Evolutionary conservation across 257 asterid genomes (phyloP).

Genomic region (Dorcoceras hygrometricum): DNA sequence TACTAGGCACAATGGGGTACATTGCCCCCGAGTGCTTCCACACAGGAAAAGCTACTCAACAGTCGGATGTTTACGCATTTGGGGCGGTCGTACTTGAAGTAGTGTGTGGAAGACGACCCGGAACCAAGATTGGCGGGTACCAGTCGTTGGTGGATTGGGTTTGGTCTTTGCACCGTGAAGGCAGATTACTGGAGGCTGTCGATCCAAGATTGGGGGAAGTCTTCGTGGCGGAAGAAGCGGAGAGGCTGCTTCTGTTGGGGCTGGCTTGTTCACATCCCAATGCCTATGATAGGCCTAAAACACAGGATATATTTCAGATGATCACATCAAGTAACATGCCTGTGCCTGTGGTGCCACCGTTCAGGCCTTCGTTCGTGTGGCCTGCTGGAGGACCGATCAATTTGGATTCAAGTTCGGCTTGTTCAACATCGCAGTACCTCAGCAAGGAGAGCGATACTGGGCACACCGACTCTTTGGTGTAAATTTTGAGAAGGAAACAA

Average conservation of each 20-base stretch:
- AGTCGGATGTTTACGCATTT: conserved; percentile 76
- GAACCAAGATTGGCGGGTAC: conserved; percentile 51
- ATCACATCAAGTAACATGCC: conserved; percentile 54
- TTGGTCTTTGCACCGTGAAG: conserved; percentile 75
- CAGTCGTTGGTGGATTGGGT: conserved; percentile 74
- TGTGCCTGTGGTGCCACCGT: conserved; percentile 60
- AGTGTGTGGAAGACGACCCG: conserved; percentile 73
- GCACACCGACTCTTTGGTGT: conserved; percentile 47
- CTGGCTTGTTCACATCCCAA: conserved; percentile 76
- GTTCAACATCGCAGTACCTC: conserved; percentile 37
- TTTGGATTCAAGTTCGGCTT: conserved; percentile 31
- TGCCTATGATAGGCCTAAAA: conserved; percentile 61
- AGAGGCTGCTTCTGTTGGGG: conserved; percentile 62
- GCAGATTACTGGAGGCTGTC: conserved; percentile 61
- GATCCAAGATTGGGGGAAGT: conserved; percentile 49
- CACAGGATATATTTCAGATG: conserved; percentile 54
- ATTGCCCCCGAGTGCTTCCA: conserved; percentile 94
- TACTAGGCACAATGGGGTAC: conserved; percentile 79
- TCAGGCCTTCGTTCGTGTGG: conserved; percentile 88
- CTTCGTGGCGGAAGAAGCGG: conserved; percentile 60
- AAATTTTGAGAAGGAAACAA: conserved; percentile 29
- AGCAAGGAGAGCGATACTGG: conserved; percentile 53
- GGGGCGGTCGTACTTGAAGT: conserved; percentile 76
- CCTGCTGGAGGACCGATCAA: conserved; percentile 45
- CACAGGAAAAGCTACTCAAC: conserved; percentile 80